Conservation (phyloP, 306 rosid species). For the Ziziphus jujuba region DNA sequence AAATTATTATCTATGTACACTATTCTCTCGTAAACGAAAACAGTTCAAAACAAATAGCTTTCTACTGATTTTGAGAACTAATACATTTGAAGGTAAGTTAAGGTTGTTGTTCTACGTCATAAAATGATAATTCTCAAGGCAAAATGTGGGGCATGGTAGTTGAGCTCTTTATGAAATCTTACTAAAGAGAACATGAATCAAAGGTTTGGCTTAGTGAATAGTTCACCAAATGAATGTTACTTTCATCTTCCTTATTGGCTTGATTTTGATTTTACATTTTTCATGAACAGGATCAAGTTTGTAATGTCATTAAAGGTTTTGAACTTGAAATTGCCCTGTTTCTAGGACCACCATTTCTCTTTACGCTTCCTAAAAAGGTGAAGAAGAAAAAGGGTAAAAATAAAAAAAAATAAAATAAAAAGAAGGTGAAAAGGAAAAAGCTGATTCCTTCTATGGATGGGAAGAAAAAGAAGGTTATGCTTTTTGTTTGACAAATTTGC, state of each 20-base stretch:
- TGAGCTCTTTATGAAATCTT: not conserved
- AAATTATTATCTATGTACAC: not conserved
- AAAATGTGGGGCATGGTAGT: too few relatives aligned
- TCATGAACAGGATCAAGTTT: not conserved
- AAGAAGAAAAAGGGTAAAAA: slow-evolving; percentile 34
- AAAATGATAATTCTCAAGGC: too few relatives aligned
- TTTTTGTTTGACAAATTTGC: slow-evolving; percentile 40
- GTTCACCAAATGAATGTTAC: not conserved
- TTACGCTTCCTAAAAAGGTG: slow-evolving; percentile 55
- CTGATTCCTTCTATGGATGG: slow-evolving; percentile 43
- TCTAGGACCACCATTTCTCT: slow-evolving; percentile 25
- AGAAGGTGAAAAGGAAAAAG: slow-evolving; percentile 42
- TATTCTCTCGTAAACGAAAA: not conserved
- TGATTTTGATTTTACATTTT: not conserved
- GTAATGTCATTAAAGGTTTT: not conserved
- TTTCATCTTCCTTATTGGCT: not conserved
- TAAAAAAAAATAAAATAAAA: slow-evolving; percentile 32
- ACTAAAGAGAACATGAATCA: too few relatives aligned
- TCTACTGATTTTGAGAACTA: slow-evolving; percentile 7
- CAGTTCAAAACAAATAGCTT: not conserved
- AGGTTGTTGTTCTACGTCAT: slow-evolving; percentile 1
- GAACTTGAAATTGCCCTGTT: slow-evolving; percentile 5
- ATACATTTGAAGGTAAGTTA: not conserved
- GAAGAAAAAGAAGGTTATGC: slow-evolving; percentile 38
- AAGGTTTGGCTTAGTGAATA: too few relatives aligned